Evolutionary conservation across 805 yeast genomes (phyloP), one percentile per base, ranked within the genome.

Genomic region (Candida nanaspora): DNA sequence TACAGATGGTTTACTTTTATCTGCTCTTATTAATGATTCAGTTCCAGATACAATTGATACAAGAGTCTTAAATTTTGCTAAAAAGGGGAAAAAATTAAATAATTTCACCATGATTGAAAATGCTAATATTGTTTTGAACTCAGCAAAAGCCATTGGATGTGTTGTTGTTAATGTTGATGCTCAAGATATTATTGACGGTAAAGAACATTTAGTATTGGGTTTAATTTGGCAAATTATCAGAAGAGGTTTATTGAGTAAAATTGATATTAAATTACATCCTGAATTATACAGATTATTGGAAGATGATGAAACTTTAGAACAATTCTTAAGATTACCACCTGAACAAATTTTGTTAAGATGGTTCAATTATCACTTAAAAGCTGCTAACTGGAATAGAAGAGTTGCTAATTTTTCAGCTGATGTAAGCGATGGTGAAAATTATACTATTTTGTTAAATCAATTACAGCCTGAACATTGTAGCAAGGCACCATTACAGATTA

Each of bases 91-190:
- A 65, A 65, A 75, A 15, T 74, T 93, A 60, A 93, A 93, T 70
- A 86, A 87, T 58, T 93, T 93, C 72, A 93, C 89, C 49, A 91
- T 94, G 80, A 77, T 85, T 49, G 98, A 93, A 68, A 93, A 93
- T 65, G 96, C 98, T 40, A 93, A 93, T 66, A 89, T 93, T 50
- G 98, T 93, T 30, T 86, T 93, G 65, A 93, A 93, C 64, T 93
- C 98, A 3, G 98, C 98, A 25, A 93, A 93, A 68, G 98, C 98
- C 40, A 93, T 93, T 65, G 98, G 98, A 18, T 91, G 97, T 72
- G 85, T 93, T 43, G 98, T 93, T 38, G 98, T 93, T 39, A 93
- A 93, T 58, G 98, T 93, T 38, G 98, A 91, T 53, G 85, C 97
- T 14, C 96, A 88, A 59, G 96, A 88, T 61, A 86, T 89, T 40